Conservation (phyloP, 1,139 yeast genomes). For the Kodamaea derodonti region DNA sequence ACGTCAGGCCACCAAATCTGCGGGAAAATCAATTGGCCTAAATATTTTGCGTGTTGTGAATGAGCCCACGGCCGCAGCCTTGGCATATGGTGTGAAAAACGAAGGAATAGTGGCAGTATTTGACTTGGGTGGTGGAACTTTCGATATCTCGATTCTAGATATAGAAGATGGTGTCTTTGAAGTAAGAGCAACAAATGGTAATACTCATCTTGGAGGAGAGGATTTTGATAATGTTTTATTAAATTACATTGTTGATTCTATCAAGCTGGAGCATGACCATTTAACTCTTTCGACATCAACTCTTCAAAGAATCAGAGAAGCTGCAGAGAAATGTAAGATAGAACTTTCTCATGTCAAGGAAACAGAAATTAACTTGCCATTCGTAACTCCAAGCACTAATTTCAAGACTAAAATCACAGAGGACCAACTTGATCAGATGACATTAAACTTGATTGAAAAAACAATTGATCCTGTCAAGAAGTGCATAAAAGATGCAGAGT, state of each 20-base stretch:
- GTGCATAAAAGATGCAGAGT: conserved; percentile 68
- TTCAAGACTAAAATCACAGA: conserved; percentile 53
- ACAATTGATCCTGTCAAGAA: conserved; percentile 65
- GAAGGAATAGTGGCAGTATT: conserved; percentile 72
- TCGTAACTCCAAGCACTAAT: conserved; percentile 50
- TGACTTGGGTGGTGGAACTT: conserved; percentile 83
- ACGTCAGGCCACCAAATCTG: conserved; percentile 71
- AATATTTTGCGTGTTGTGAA: conserved; percentile 67
- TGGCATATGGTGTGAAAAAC: conserved; percentile 66
- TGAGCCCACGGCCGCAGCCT: conserved; percentile 81
- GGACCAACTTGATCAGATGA: conserved; percentile 60
- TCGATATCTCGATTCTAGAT: conserved; percentile 74
- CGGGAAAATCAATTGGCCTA: conserved; percentile 65
- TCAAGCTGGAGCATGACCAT: conserved; percentile 40
- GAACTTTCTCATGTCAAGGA: conserved; percentile 60
- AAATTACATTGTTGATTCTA: conserved; percentile 46
- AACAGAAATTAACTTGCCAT: conserved; percentile 62
- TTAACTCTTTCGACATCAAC: conserved; percentile 44
- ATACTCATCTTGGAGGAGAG: conserved; percentile 82
- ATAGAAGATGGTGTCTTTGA: conserved; percentile 81
- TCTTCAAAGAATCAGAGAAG: conserved; percentile 67
- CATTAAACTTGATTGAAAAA: conserved; percentile 54
- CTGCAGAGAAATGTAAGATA: conserved; percentile 68
- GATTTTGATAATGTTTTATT: conserved; percentile 68
- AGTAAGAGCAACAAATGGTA: conserved; percentile 79